These are phyloP conservation scores for Nemania bipapillata DNA, from an alignment of 2,329 filamentous ascomycete genomes.

Conservation along the genomic window DNA sequence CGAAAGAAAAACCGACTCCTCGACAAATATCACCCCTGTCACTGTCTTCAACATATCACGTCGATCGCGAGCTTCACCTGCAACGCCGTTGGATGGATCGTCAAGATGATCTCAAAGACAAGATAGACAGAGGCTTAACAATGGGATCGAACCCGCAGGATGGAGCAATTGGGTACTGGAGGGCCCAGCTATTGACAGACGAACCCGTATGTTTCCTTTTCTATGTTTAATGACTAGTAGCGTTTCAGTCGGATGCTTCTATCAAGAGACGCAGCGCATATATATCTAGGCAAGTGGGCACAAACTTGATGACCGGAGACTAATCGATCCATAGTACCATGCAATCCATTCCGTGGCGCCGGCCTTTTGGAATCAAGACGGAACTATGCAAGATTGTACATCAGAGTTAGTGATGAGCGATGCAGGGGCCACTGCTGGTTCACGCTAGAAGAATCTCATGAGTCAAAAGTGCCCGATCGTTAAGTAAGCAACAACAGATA, in stretches of 20 bases:
- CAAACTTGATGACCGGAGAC: neutral
- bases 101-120: constrained; percentile 17
- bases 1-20: neutral
- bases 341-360: constrained; percentile 30
- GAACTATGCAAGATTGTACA: neutral
- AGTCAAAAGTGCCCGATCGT: neutral
- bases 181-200: constrained; percentile 31
- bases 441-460: constrained; percentile 21
- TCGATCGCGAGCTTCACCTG: neutral
- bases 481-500: constrained; percentile 2
- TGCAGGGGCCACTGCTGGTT: constrained; percentile 38
- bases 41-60: neutral
- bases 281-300: neutral
- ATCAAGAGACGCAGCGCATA: neutral
- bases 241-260: neutral
- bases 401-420: constrained; percentile 20
- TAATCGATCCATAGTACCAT: constrained; percentile 29
- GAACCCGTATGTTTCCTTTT: constrained; percentile 23
- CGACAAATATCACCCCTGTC: neutral
- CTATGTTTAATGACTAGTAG: neutral
- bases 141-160: neutral
- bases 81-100: constrained; percentile 36
- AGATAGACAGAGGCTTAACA: constrained; percentile 16
- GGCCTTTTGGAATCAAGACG: neutral
- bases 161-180: constrained; percentile 32